Evolutionary conservation across 371 early-diverging fungal genomes (phyloP), one percentile per base, ranked within the genome.

Genomic region (Blyttiomyces sp.): DNA sequence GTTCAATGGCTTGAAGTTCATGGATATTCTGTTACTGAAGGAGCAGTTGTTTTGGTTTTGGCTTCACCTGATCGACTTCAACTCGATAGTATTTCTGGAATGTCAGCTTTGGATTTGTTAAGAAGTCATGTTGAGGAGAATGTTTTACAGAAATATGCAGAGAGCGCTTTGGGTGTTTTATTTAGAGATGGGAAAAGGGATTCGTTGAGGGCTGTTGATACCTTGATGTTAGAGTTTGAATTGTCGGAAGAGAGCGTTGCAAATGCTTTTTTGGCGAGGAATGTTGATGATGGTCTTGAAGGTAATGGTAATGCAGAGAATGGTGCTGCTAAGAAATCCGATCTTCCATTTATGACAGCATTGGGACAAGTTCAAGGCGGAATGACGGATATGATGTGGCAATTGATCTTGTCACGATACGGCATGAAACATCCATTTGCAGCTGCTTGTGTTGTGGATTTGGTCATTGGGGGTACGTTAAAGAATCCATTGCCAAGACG

Each of bases 401-500:
- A 66, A 45, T 50, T 66, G 19, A 43, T 61, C 26, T 50, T 64
- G 17, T 60, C 61, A 21, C 43, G 63, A 27, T 56, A 49, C 36
- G 66, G 66, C 19, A 6, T 57, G 21, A 17, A 24, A 17, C 66
- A 66, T 57, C 43, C 66, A 13, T 66, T 66, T 51, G 52, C 63
- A 4, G 49, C 45, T 21, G 66, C 66, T n/a, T 66, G 57, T 31
- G 17, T 66, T 3, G 57, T 66, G 0, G 66, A 66, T 33, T 26
- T 61, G 0, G 61, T 66, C 19, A 61, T 66, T 51, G 66, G 66
- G 11, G 66, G 66, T 1, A 61, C 66, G 28, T 27, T 66, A 7
- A 59, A 51, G 43, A 51, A 42, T 28, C 50, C 61, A 11, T 16
- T 54, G n/a, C 6, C 23, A 17, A 16, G 13, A 39, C 27, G 27